These are phyloP conservation scores for Daphne laureola DNA, from an alignment of 441 rosid genomes.

Conservation along the genomic window DNA sequence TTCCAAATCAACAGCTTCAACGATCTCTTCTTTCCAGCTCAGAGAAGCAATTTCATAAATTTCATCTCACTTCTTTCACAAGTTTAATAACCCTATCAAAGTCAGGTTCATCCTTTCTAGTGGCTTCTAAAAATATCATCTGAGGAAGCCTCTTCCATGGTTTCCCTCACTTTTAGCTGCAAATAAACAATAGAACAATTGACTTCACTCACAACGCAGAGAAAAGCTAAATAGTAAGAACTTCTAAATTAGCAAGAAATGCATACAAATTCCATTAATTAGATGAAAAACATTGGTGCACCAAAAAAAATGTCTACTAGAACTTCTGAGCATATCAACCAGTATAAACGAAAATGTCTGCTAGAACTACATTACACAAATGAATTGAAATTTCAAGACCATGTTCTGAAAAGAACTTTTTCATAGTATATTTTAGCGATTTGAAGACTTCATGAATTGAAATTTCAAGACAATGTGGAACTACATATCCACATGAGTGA, in stretches of 20 bases:
- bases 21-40: conserved; percentile 47
- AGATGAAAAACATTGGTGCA: too few species aligned
- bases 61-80: conserved; percentile 78
- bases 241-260: background rate
- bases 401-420: too few species aligned
- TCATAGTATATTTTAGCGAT: too few species aligned
- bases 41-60: conserved; percentile 75
- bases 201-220: background rate
- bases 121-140: conserved; percentile 61
- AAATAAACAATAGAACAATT: conserved; percentile 8
- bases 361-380: too few species aligned
- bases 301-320: too few species aligned
- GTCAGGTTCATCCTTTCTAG: conserved; percentile 48
- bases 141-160: conserved; percentile 91
- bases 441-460: conserved; percentile 20
- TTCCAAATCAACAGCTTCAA: conserved; percentile 16
- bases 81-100: conserved; percentile 63
- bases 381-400: too few species aligned
- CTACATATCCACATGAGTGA: too few species aligned
- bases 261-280: too few species aligned
- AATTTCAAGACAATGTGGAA: too few species aligned
- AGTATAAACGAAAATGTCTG: too few species aligned
- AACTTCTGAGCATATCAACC: too few species aligned
- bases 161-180: conserved; percentile 62
- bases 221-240: conserved; percentile 10